These are phyloP conservation scores for Thuidium tamariscinum DNA, from an alignment of 225 moss, liverwort and hornwort species.

Conservation along the genomic window DNA sequence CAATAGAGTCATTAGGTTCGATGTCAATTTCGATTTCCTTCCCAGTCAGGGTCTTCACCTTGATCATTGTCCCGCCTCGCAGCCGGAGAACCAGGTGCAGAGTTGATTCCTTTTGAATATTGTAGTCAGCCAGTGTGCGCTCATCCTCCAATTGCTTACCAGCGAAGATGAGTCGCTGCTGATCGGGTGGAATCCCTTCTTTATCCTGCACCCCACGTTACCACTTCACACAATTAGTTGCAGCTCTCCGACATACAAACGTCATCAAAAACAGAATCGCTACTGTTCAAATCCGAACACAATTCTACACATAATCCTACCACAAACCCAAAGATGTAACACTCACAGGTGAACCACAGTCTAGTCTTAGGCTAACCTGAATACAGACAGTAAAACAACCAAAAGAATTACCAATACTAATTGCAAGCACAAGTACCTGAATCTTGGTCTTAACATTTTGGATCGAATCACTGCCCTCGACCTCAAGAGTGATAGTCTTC, in stretches of 20 bases:
- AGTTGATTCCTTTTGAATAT: constrained; percentile 79
- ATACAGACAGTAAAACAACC: background rate
- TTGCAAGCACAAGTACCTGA: constrained; percentile 21
- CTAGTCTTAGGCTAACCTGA: background rate
- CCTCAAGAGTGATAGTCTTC: constrained; percentile 68
- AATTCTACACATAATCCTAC: background rate
- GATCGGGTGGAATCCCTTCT: constrained; percentile 64
- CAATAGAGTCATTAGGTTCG: constrained; percentile 89
- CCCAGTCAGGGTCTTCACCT: constrained; percentile 93
- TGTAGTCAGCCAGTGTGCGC: constrained; percentile 74
- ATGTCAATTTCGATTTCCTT: constrained; percentile 99
- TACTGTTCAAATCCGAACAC: background rate
- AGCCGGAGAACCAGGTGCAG: constrained; percentile 71
- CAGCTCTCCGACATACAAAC: background rate
- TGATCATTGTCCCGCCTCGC: constrained; percentile 97
- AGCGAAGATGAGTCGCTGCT: constrained; percentile 82
- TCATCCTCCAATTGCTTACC: constrained; percentile 98
- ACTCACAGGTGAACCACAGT: background rate
- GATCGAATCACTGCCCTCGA: constrained; percentile 63
- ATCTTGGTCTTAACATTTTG: constrained; percentile 71
- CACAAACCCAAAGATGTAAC: background rate
- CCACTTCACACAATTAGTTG: background rate
- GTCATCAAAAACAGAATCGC: background rate
- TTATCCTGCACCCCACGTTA: constrained; percentile 34
- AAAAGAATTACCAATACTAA: background rate